Evolutionary conservation across 2,329 filamentous ascomycete species (phyloP), one percentile per base, ranked within the genome.

Genomic region (Pseudogymnoascus sp.): DNA sequence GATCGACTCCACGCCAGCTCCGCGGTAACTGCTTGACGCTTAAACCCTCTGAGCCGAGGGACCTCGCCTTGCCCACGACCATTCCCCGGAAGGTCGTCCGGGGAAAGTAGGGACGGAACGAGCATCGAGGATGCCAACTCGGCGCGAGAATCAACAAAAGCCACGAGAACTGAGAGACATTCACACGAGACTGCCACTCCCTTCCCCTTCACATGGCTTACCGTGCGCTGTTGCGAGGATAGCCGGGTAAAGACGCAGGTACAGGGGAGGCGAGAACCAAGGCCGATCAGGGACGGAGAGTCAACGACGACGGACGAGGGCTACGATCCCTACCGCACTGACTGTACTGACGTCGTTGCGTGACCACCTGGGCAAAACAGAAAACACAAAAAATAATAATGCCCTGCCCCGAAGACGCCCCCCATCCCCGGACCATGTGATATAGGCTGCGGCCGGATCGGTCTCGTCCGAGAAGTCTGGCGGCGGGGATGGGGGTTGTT

Each of bases 211-310:
- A 54, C 47, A 54, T 54, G 47, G 47, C 9, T 16, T 4, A 6
- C 18, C 32, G 4, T 1, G 9, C 16, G n/a, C 34, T 2, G 18
- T 12, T 32, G 47, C 47, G 47, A 54, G 28, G 16, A 32, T 54
- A 54, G 47, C 47, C 47, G 47, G 28, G 47, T 50, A 8, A 14
- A 8, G 22, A 54, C 28, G 47, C 47, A 54, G 47, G 47, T 32
- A 54, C 47, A 32, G 12, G 4, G n/a, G 28, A 4, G 34, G 6
- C 12, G 5, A 6, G 39, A 25, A 25, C 22, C n/a, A 12, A 18
- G 39, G 47, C 47, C 47, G 47, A 54, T 54, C 47, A 54, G 28
- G 47, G 47, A 54, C 28, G 47, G 47, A 54, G 28, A 54, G 47
- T 54, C 28, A 32, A 54, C 22, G 16, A 16, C 8, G 20, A 22